Evolutionary conservation across 2,329 filamentous ascomycete species (phyloP).

Genomic region (Phyllosticta capitalensis): DNA sequence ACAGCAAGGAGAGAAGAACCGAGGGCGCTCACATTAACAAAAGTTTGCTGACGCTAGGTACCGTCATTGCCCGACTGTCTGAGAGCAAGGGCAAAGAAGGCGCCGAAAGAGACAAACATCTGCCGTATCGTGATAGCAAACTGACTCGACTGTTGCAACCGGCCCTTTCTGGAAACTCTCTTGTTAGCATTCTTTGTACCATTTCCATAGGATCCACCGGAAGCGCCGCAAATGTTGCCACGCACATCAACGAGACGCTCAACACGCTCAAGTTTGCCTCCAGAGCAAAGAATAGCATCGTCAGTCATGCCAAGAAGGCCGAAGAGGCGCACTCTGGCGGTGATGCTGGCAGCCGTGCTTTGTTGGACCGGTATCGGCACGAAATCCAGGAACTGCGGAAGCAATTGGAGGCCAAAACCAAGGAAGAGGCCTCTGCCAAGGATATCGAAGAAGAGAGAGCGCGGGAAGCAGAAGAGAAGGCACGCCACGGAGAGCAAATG

Average conservation of each 20-base stretch:
- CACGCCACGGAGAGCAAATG: conserved; percentile 93
- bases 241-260: conserved; percentile 76
- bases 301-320: conserved; percentile 91
- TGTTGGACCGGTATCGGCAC: conserved; percentile 86
- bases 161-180: conserved; percentile 81
- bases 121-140: conserved; percentile 96
- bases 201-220: conserved; percentile 78
- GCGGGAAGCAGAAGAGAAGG: conserved; percentile 62
- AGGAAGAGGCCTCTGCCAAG: conserved; percentile 45
- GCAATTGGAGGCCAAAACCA: conserved; percentile 58
- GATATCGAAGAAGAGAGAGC: conserved; percentile 60
- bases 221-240: conserved; percentile 59
- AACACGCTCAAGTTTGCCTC: conserved; percentile 97
- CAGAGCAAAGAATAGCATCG: conserved; percentile 93
- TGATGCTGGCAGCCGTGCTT: conserved; percentile 74
- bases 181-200: conserved; percentile 95
- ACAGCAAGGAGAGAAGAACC: conserved; percentile 84
- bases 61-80: conserved; percentile 87
- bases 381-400: conserved; percentile 76
- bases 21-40: conserved; percentile 99
- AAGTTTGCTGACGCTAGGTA: conserved; percentile 86
- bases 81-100: conserved; percentile 81
- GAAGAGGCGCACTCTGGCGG: conserved; percentile 71
- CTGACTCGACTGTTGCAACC: conserved; percentile 86
- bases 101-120: conserved; percentile 76